phyloP scores from a whole-genome alignment of 2,329 filamentous ascomycete genomes.

The Eutypa lata region DNA sequence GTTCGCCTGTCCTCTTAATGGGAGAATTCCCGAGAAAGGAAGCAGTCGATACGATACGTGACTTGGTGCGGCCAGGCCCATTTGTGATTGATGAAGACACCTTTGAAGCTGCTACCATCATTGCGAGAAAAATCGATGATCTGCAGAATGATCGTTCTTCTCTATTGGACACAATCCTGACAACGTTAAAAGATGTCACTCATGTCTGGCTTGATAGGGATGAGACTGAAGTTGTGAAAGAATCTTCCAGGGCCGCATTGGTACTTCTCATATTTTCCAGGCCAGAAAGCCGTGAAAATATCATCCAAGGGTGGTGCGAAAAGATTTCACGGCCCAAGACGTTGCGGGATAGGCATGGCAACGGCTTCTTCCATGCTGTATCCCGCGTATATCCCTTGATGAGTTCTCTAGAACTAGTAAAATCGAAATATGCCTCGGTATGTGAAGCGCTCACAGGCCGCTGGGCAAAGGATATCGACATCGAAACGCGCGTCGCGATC shows the following conservation, averaged over 20 bases:
- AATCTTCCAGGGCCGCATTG: slow-evolving; percentile 49
- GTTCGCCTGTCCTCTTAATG: slow-evolving; percentile 45
- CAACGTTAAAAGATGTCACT: slow-evolving; percentile 31
- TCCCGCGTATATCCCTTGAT: slow-evolving; percentile 46
- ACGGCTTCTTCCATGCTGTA: slow-evolving; percentile 53
- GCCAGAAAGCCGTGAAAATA: slow-evolving; percentile 30
- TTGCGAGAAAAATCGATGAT: slow-evolving; percentile 13
- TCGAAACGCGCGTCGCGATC: slow-evolving; percentile 54
- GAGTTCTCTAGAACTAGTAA: slow-evolving; percentile 13
- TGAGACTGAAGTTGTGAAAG: slow-evolving; percentile 48
- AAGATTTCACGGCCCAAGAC: slow-evolving; percentile 34
- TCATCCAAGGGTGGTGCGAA: slow-evolving; percentile 46
- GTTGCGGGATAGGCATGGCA: slow-evolving; percentile 35
- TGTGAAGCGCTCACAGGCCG: slow-evolving; percentile 45
- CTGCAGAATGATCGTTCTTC: slow-evolving; percentile 6
- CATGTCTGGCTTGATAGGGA: slow-evolving; percentile 46
- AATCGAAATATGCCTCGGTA: slow-evolving; percentile 26
- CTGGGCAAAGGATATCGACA: slow-evolving; percentile 48
- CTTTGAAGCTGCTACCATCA: slow-evolving; percentile 1
- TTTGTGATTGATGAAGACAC: slow-evolving; percentile 15
- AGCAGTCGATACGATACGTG: slow-evolving; percentile 2
- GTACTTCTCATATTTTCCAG: slow-evolving; percentile 45
- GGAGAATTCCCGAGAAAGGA: slow-evolving; percentile 18
- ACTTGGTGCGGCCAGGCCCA: slow-evolving; percentile 25
- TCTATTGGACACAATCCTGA: slow-evolving; percentile 18